Evolutionary conservation across 257 asterid species (phyloP), one percentile per base, ranked within the genome.

Genomic region (Nemophila menziesii): DNA sequence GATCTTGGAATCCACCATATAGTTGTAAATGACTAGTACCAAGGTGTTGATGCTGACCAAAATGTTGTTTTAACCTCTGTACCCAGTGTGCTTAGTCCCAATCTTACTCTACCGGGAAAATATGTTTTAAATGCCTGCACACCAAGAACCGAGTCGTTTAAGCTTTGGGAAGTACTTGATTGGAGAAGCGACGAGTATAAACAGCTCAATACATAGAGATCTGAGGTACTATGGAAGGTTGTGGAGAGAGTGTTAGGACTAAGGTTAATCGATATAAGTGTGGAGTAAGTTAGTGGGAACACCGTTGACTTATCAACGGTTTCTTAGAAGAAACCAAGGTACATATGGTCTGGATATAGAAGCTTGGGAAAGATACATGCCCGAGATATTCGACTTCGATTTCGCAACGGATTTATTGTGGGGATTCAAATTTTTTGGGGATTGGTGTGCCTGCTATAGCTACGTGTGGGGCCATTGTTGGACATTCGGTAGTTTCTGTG

Each of bases 391-490:
- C 93, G 8, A 75, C 92, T 36, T 92, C 95, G 21, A 63, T 87
- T 33, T 46, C 78, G 1, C 72, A 72, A 38, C 95, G 83, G 47
- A 58, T 57, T 10, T 80, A 93, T 60, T 87, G 97, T 33, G 97
- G 97, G 36, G 97, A 87, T 65, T 87, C 97, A n/a, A 87, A 95
- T 48, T 87, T 87, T 49, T 95, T 95, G 0, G 97, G 97, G 15
- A 87, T 87, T 0, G 95, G 97, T 17, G 95, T 87, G 13, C 97
- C 97, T 51, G 97, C 95, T 6, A 95, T 87, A 61, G 97, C 97
- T 20, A 93, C 97, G 22, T 80, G 97, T 68, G 97, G 97, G 41
- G 95, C 97, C 63, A 87, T 87, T 46, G 97, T 87, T 29, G 97
- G 93, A 5, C 83, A 87, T 41, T 62, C 95, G 15, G 78, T 87